Evolutionary conservation across 1,284 basidiomycete genomes (phyloP), one percentile per base, ranked within the genome.

Genomic region (Heterobasidion irregulare): DNA sequence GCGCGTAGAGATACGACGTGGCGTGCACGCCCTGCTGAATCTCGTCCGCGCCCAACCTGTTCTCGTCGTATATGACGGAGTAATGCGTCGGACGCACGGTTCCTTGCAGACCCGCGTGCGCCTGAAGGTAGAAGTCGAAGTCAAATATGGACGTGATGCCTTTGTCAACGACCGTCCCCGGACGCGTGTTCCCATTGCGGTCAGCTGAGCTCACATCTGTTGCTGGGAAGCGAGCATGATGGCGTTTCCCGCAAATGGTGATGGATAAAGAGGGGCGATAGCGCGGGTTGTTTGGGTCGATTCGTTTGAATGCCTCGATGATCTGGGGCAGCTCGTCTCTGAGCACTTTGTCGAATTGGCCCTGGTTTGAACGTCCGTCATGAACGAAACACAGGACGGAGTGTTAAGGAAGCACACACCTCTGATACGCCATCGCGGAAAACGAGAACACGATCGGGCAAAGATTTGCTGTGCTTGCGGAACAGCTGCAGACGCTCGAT

Each of bases 371-470:
- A 44, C 16, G 41, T 13, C 5, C 16, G 41, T 44, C 41, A 44
- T 26, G 26, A 49, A 15, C 15, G 47, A 15, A 9, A 49, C 32
- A 48, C 15, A 26, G 53, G 34, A 46, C 18, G 51, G 18, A 50
- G 26, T 26, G 32, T 32, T 6, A 32, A 35, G 33, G 32, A 38
- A 6, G 36, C 5, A 66, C 73, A n/a, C 57, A 83, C 84, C 72
- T 89, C 85, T 0, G 85, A 87, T 6, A 89, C 86, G 33, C 86
- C 88, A 68, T 89, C 86, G 9, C 87, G 80, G 66, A 82, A 92
- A 9, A 91, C 69, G 50, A 90, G 68, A 7, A 92, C 73, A 1
- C 87, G 75, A 12, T 82, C 70, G 0, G 86, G 89, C 1, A 88
- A 68, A 0, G 56, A 51, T 47, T 73, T 75, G 62, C 79, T 84